Evolutionary conservation across 2,329 filamentous ascomycete species (phyloP).

Genomic region (Penicillium sp.): DNA sequence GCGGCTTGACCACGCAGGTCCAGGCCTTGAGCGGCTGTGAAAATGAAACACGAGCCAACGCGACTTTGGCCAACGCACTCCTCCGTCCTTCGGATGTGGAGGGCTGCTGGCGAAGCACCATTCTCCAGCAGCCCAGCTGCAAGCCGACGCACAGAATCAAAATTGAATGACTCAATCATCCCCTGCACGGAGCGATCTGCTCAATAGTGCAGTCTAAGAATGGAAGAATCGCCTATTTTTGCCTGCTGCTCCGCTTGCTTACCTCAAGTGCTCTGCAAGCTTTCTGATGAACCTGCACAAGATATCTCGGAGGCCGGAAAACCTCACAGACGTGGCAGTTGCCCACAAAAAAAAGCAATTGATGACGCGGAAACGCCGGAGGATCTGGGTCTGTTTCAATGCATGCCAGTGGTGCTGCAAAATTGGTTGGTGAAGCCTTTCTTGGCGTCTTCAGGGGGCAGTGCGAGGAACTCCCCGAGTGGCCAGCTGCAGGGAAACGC

Average conservation of each 20-base stretch:
- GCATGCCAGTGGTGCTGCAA: background rate
- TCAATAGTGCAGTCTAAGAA: background rate
- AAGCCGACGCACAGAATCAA: background rate
- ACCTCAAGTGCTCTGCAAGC: background rate
- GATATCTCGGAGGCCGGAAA: background rate
- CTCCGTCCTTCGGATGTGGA: too few species aligned
- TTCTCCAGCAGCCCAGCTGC: background rate
- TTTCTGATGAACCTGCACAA: background rate
- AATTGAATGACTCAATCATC: background rate
- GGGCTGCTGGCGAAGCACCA: background rate
- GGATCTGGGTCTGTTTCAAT: background rate
- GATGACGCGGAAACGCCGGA: background rate
- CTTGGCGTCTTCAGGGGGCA: background rate
- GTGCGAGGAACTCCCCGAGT: background rate
- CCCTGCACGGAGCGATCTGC: background rate
- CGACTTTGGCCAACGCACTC: background rate
- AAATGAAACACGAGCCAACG: background rate
- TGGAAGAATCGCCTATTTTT: background rate
- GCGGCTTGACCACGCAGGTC: background rate
- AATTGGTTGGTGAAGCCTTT: background rate
- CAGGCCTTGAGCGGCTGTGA: conserved; percentile 1
- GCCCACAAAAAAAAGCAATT: background rate
- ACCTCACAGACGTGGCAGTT: background rate
- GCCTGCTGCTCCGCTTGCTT: background rate
- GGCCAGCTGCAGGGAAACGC: background rate